These are phyloP conservation scores for Metschnikowia koreensis DNA, from an alignment of 805 yeast species.

Conservation along the genomic window DNA sequence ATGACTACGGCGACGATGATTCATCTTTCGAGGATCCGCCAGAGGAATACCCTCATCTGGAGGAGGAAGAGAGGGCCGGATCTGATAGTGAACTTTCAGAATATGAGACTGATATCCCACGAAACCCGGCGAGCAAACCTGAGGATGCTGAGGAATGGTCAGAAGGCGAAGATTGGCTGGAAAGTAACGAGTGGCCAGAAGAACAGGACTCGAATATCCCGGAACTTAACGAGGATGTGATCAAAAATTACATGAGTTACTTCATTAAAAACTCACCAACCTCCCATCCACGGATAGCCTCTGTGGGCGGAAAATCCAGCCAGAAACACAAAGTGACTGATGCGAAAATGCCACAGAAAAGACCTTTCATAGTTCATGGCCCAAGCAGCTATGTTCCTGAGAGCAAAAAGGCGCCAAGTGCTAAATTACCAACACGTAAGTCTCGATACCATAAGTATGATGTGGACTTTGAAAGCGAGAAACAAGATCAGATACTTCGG, in stretches of 20 bases:
- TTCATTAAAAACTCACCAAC: slow-evolving; percentile 9
- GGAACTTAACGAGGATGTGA: slow-evolving; percentile 9
- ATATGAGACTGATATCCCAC: not conserved
- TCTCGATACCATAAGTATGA: slow-evolving; percentile 2
- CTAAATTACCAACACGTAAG: not conserved
- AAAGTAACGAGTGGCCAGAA: slow-evolving; percentile 4
- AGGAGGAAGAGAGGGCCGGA: not conserved
- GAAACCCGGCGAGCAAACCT: not conserved
- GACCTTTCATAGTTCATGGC: slow-evolving; percentile 7
- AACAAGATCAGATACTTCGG: slow-evolving; percentile 10
- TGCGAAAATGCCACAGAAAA: not conserved
- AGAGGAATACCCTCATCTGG: not conserved
- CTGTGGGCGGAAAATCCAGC: not conserved
- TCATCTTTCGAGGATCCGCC: not conserved
- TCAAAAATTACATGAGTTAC: slow-evolving; percentile 12
- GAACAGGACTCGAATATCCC: slow-evolving; percentile 2
- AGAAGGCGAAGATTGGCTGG: slow-evolving; percentile 5
- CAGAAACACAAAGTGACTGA: not conserved
- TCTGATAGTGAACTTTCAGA: not conserved
- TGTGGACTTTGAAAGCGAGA: slow-evolving; percentile 1
- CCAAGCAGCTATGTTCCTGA: slow-evolving; percentile 3
- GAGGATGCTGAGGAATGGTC: slow-evolving; percentile 1
- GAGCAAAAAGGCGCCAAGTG: not conserved
- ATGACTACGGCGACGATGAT: not conserved
- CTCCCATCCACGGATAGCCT: not conserved